These are phyloP conservation scores for Phaeotremella skinneri DNA, from an alignment of 768 basidiomycete genomes.

Conservation along the genomic window DNA sequence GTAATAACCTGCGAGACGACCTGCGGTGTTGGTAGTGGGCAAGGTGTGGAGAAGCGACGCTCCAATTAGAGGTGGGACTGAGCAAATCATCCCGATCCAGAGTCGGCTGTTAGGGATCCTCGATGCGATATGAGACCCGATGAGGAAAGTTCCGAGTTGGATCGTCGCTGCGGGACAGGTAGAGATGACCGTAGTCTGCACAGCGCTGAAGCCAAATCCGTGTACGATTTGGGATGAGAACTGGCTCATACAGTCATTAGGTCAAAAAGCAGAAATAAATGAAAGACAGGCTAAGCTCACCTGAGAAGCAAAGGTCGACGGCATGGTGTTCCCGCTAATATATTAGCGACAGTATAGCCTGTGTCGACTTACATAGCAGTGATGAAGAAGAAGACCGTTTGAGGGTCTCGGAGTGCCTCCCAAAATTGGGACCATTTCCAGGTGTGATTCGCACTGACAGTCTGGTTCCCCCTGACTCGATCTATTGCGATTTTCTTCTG, in stretches of 20 bases:
- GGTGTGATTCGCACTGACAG: slow-evolving; percentile 10
- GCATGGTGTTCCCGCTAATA: slow-evolving; percentile 11
- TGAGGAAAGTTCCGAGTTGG: slow-evolving; percentile 6
- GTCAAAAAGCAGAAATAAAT: not conserved
- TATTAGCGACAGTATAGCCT: slow-evolving; percentile 2
- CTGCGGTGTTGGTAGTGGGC: slow-evolving; percentile 6
- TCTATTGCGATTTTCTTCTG: slow-evolving; percentile 18
- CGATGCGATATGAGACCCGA: slow-evolving; percentile 7
- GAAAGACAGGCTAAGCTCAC: not conserved
- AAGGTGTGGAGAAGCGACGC: slow-evolving; percentile 14
- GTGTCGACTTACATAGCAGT: slow-evolving; percentile 4
- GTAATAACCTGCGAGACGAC: slow-evolving; percentile 19
- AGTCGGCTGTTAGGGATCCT: slow-evolving; percentile 3
- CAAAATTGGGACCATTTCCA: slow-evolving; percentile 17
- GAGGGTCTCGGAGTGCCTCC: slow-evolving; percentile 19
- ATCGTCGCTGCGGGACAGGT: slow-evolving; percentile 11
- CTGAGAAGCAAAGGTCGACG: slow-evolving; percentile 13
- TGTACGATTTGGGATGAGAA: slow-evolving; percentile 16
- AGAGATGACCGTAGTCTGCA: slow-evolving; percentile 12
- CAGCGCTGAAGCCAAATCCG: slow-evolving; percentile 10
- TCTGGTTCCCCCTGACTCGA: slow-evolving; percentile 22
- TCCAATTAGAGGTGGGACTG: slow-evolving; percentile 11
- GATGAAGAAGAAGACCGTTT: slow-evolving; percentile 14
- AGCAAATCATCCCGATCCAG: slow-evolving; percentile 3
- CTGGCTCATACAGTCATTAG: not conserved